A percentile compares a stretch with the other conserved stretches of the same genome.
Conservation (phyloP, 208 protist genomes). For the Leishmania mexicana region DNA sequence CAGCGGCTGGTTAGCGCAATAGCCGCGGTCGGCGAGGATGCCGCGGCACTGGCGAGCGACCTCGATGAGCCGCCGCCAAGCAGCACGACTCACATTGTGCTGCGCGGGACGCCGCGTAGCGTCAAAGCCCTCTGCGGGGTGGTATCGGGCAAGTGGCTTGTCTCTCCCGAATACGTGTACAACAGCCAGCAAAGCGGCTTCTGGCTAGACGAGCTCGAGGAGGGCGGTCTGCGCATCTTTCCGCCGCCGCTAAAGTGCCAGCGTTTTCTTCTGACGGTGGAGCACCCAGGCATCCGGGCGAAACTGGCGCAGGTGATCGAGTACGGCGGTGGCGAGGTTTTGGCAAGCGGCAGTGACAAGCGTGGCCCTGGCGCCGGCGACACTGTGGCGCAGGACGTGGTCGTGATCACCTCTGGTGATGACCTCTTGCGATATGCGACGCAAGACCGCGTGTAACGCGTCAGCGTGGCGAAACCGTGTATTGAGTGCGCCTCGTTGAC, state of each 20-base stretch:
- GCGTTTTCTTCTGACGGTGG: slow-evolving; percentile 73
- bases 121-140: slow-evolving; percentile 86
- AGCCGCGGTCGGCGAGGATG: slow-evolving; percentile 49
- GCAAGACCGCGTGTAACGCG: slow-evolving; percentile 28
- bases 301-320: slow-evolving; percentile 80
- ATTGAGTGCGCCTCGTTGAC: neutral
- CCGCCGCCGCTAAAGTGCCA: slow-evolving; percentile 74
- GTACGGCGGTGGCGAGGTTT: slow-evolving; percentile 81
- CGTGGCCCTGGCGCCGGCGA: slow-evolving; percentile 1
- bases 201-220: slow-evolving; percentile 81
- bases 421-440: slow-evolving; percentile 81
- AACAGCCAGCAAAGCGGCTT: slow-evolving; percentile 67
- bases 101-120: slow-evolving; percentile 77
- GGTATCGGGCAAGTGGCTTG: slow-evolving; percentile 77
- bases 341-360: slow-evolving; percentile 19
- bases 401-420: slow-evolving; percentile 76
- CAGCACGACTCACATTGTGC: slow-evolving; percentile 73
- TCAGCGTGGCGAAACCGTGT: neutral
- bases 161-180: slow-evolving; percentile 76
- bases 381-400: slow-evolving; percentile 45
- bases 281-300: slow-evolving; percentile 47
- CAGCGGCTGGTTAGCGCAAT: slow-evolving; percentile 45
- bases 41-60: slow-evolving; percentile 49
- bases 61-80: slow-evolving; percentile 64
- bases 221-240: slow-evolving; percentile 71